Evolutionary conservation across 495 filamentous ascomycete species (phyloP).

Genomic region (Sphaerosporella brunnea): DNA sequence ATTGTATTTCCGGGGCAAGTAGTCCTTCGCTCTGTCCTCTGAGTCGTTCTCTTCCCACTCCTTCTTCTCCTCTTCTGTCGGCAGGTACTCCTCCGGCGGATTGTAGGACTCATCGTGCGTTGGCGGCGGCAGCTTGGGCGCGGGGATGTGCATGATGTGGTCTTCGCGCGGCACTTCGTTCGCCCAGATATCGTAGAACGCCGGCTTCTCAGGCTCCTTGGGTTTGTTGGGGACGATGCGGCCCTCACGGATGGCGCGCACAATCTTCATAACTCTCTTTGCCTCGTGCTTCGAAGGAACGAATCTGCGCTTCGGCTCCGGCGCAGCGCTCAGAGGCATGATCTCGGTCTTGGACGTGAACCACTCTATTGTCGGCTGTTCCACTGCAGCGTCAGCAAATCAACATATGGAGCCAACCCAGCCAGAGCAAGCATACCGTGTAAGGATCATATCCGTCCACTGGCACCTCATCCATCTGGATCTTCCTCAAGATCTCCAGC

Average conservation of each 20-base stretch:
- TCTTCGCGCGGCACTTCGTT: constrained; percentile 62
- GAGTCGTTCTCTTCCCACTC: constrained; percentile 78
- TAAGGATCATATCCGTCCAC: constrained; percentile 84
- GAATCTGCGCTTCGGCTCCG: constrained; percentile 90
- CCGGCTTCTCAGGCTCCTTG: constrained; percentile 47
- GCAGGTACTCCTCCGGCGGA: constrained; percentile 88
- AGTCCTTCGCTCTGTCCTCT: constrained; percentile 81
- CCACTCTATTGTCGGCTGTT: constrained; percentile 67
- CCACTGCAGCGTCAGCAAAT: constrained; percentile 1
- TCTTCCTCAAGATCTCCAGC: constrained; percentile 67
- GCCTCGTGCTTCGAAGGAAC: constrained; percentile 95
- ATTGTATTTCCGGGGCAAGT: constrained; percentile 60
- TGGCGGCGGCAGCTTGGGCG: constrained; percentile 82
- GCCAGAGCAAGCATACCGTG: constrained; percentile 33
- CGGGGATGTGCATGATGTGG: constrained; percentile 88
- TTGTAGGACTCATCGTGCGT: constrained; percentile 92
- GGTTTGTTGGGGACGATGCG: constrained; percentile 83
- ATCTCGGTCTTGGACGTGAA: constrained; percentile 77
- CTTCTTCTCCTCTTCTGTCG: constrained; percentile 73
- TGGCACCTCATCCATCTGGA: constrained; percentile 79
- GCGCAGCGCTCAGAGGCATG: constrained; percentile 86
- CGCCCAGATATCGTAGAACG: constrained; percentile 81
- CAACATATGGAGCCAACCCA: background rate
- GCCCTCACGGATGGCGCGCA: constrained; percentile 85
- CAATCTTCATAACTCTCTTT: constrained; percentile 94